These are phyloP conservation scores for Aotearoamyces nothofagi DNA, from an alignment of 2,329 filamentous ascomycete genomes.

Conservation along the genomic window DNA sequence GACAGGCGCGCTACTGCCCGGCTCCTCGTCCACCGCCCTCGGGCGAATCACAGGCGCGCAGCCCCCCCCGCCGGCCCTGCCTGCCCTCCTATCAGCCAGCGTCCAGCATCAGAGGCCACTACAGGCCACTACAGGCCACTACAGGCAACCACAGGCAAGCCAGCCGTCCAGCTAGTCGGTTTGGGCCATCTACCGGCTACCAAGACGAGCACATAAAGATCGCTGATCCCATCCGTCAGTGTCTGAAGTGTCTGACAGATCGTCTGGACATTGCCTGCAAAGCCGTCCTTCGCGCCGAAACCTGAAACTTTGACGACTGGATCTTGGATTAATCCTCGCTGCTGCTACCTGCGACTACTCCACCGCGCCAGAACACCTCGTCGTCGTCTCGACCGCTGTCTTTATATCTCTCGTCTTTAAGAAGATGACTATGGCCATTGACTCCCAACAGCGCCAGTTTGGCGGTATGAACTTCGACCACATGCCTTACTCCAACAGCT, in stretches of 20 bases:
- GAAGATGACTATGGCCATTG: slow-evolving; percentile 90
- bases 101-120: background rate
- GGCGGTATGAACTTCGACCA: slow-evolving; percentile 65
- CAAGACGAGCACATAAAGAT: slow-evolving; percentile 17
- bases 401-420: slow-evolving; percentile 4
- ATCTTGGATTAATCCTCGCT: slow-evolving; percentile 2
- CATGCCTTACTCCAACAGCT: slow-evolving; percentile 47
- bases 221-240: slow-evolving; percentile 17
- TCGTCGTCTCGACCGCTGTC: slow-evolving; percentile 3
- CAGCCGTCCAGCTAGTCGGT: background rate
- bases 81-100: background rate
- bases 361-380: slow-evolving; percentile 2
- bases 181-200: background rate
- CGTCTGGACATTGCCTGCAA: slow-evolving; percentile 10
- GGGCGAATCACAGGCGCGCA: background rate
- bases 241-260: slow-evolving; percentile 9
- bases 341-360: slow-evolving; percentile 2
- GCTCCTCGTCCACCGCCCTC: no score
- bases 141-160: background rate
- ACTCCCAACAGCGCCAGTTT: slow-evolving; percentile 72
- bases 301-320: slow-evolving; percentile 12
- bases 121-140: background rate
- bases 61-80: background rate
- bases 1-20: no score
- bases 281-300: slow-evolving; percentile 18